Evolutionary conservation across 140 eudicot genomes (phyloP).

Genomic region (Senecio squalidus): DNA sequence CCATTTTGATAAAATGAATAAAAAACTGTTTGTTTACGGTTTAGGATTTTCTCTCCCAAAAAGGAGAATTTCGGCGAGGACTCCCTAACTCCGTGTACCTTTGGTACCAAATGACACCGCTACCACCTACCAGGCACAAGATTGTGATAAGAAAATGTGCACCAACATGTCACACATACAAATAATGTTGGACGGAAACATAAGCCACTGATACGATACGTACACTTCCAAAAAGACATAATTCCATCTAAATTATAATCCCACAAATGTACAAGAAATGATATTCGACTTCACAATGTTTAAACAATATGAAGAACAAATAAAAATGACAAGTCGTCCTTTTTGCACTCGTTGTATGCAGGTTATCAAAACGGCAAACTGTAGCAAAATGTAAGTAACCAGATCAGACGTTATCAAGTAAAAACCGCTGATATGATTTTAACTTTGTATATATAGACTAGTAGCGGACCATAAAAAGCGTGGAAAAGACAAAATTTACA

Average conservation of each 20-base stretch:
- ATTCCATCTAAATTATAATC: slow-evolving; percentile 22
- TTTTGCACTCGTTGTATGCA: not conserved
- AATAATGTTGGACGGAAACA: slow-evolving; percentile 1
- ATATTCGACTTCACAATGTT: slow-evolving; percentile 18
- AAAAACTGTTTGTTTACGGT: too few relatives aligned
- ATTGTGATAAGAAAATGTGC: not conserved
- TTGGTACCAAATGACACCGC: too few relatives aligned
- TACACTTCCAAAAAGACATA: slow-evolving; percentile 10
- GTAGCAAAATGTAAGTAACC: slow-evolving; percentile 15
- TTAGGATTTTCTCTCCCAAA: too few relatives aligned
- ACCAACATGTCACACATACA: not conserved
- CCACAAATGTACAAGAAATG: slow-evolving; percentile 20
- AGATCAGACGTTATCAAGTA: slow-evolving; percentile 4
- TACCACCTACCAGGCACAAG: too few relatives aligned
- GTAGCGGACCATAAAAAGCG: not conserved
- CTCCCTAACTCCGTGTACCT: too few relatives aligned
- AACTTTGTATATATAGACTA: not conserved
- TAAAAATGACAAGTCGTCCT: slow-evolving; percentile 6
- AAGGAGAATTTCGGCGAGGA: too few relatives aligned
- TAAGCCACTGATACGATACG: slow-evolving; percentile 1
- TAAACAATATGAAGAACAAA: not conserved
- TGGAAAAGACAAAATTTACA: not conserved
- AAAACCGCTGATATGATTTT: not conserved
- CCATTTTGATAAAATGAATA: too few relatives aligned
- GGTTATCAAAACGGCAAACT: slow-evolving; percentile 2